Conservation (phyloP, 805 yeast species). For the Candida arabinofermentans region DNA sequence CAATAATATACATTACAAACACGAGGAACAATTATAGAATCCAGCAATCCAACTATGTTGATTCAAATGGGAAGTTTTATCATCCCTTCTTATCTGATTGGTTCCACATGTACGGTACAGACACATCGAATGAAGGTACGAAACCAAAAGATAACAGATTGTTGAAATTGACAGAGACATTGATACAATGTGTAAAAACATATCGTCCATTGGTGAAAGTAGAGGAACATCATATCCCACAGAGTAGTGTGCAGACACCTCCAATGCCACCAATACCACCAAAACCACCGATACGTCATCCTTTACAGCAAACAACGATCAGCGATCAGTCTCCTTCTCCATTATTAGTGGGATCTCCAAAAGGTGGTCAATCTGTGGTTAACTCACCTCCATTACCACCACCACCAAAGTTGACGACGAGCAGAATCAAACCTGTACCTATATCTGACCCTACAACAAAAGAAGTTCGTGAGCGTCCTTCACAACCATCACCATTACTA, state of each 20-base stretch:
- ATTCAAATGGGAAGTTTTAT: conserved; percentile 65
- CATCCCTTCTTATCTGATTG: conserved; percentile 66
- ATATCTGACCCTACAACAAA: too few species aligned
- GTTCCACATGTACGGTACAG: conserved; percentile 28
- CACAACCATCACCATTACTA: conserved; percentile 21
- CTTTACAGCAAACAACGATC: not conserved
- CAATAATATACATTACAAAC: conserved; percentile 54
- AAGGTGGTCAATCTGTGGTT: conserved; percentile 3
- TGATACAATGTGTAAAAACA: conserved; percentile 16
- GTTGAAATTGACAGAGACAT: conserved; percentile 17
- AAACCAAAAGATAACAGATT: conserved; percentile 26
- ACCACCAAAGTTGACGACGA: not conserved
- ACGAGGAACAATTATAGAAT: conserved; percentile 44
- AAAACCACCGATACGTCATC: conserved; percentile 7
- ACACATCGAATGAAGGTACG: conserved; percentile 22
- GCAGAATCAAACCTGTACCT: not conserved
- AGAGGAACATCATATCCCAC: not conserved
- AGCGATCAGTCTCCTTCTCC: conserved; percentile 4
- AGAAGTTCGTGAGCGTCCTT: too few species aligned
- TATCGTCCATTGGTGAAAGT: conserved; percentile 13
- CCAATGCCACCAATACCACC: conserved; percentile 44
- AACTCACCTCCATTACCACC: conserved; percentile 6
- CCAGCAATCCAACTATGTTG: conserved; percentile 64
- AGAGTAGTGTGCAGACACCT: too few species aligned
- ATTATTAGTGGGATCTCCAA: conserved; percentile 4